A percentile compares a stretch with the other conserved stretches of the same genome.
phyloP scores from a whole-genome alignment of 2,329 filamentous ascomycete genomes.

The Calonectria montana region DNA sequence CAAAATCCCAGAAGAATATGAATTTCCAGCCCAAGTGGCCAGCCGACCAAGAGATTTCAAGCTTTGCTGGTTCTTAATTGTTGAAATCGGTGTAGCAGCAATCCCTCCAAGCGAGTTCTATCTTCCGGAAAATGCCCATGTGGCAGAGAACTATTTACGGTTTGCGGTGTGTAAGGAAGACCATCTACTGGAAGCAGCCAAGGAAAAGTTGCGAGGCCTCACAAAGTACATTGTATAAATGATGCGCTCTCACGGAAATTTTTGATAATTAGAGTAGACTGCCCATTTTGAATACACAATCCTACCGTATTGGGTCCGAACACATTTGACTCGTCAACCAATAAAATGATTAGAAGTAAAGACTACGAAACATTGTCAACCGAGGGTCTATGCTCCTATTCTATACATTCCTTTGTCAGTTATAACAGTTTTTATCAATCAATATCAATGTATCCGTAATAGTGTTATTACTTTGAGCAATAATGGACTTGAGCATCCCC shows the following conservation, averaged over 20 bases:
- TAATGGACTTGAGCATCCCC: no score
- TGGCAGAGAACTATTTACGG: constrained; percentile 87
- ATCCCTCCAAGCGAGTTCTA: constrained; percentile 96
- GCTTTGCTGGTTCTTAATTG: constrained; percentile 91
- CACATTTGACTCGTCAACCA: no score
- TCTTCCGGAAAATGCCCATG: constrained; percentile 79
- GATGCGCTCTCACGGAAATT: background rate
- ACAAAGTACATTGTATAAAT: background rate
- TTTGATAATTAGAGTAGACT: background rate
- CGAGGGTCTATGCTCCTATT: no score
- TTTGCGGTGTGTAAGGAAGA: constrained; percentile 95
- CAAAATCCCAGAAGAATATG: background rate
- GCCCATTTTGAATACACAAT: no score
- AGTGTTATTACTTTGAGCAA: no score
- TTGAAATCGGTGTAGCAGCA: constrained; percentile 90
- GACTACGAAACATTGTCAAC: no score
- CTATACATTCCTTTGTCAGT: no score
- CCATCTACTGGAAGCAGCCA: constrained; percentile 78
- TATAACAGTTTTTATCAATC: no score
- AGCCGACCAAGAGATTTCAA: constrained; percentile 86
- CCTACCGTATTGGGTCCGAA: no score
- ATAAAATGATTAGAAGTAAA: no score
- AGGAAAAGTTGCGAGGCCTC: constrained; percentile 58
- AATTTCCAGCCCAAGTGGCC: background rate
- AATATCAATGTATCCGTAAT: no score